Conservation (phyloP, 225 moss, liverwort and hornwort species). For the Polytrichum commune region DNA sequence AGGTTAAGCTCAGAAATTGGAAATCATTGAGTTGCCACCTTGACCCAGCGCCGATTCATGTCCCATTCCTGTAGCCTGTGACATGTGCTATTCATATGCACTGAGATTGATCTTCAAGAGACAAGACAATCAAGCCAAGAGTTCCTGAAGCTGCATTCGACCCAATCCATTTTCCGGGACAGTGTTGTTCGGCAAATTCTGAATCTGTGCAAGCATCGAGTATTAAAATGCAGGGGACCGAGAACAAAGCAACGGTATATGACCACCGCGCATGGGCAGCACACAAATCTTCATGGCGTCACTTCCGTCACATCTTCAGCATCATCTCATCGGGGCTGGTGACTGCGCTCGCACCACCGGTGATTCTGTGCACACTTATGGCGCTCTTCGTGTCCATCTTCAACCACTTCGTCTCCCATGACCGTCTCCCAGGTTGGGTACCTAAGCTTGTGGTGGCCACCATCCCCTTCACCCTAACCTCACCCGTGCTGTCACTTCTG, state of each 20-base stretch:
- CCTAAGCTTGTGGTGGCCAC: constrained; percentile 39
- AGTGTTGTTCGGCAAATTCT: too few species aligned
- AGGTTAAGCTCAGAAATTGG: too few species aligned
- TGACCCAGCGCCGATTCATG: too few species aligned
- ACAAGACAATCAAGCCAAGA: too few species aligned
- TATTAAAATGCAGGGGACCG: too few species aligned
- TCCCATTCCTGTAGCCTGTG: too few species aligned
- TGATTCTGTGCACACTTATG: constrained; percentile 43
- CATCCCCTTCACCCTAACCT: constrained; percentile 59
- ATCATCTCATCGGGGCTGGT: constrained; percentile 61
- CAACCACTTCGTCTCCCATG: constrained; percentile 29
- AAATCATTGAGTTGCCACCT: too few species aligned
- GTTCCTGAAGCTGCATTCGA: too few species aligned
- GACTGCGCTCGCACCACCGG: constrained; percentile 56
- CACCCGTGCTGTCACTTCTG: constrained; percentile 44
- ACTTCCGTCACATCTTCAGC: constrained; percentile 47
- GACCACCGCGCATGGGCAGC: constrained; percentile 52
- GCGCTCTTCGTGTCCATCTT: constrained; percentile 43
- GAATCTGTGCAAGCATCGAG: too few species aligned
- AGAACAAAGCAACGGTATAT: constrained; percentile 33
- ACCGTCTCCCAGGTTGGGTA: constrained; percentile 29
- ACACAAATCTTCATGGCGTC: constrained; percentile 62
- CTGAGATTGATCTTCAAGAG: too few species aligned
- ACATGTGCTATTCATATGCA: too few species aligned
- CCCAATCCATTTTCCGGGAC: too few species aligned